These are phyloP conservation scores for Volvox reticuliferus DNA, from an alignment of 139 green algal species.

Conservation along the genomic window DNA sequence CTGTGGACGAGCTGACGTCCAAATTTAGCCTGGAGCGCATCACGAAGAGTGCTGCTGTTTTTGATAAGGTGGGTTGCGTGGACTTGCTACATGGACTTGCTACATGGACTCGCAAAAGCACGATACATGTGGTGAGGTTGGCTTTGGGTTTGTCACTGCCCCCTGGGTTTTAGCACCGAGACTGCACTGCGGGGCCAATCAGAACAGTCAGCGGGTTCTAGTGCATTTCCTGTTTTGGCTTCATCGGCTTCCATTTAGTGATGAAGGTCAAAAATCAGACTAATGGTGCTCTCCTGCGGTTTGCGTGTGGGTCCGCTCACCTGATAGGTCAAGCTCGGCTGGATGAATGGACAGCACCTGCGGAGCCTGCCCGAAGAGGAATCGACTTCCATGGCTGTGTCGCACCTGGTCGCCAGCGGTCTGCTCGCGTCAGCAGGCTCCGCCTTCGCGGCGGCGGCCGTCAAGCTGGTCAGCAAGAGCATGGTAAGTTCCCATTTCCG, in stretches of 20 bases:
- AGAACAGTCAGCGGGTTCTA: no score
- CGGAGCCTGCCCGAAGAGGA: conserved; percentile 71
- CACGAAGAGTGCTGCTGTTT: conserved; percentile 95
- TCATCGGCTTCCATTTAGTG: no score
- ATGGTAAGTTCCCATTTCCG: conserved; percentile 43
- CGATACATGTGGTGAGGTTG: no score
- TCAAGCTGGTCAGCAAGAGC: conserved; percentile 70
- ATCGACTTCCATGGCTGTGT: conserved; percentile 56
- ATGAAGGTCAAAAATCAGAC: no score
- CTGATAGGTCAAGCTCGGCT: conserved; percentile 82
- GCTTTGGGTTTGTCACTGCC: no score
- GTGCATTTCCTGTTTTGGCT: no score
- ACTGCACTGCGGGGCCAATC: no score
- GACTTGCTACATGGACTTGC: no score
- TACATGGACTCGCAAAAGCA: no score
- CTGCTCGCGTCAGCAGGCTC: conserved; percentile 69
- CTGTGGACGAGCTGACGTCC: conserved; percentile 74
- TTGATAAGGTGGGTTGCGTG: conserved; percentile 84
- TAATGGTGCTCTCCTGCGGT: no score
- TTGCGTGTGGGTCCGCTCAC: no score
- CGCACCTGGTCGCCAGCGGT: conserved; percentile 66
- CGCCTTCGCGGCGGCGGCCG: conserved; percentile 70
- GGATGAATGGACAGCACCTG: conserved; percentile 96
- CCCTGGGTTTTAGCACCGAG: no score
- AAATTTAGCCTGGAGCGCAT: conserved; percentile 94